These are phyloP conservation scores for Avena eriantha DNA, from an alignment of 176 grass and related monocot species.

Conservation along the genomic window DNA sequence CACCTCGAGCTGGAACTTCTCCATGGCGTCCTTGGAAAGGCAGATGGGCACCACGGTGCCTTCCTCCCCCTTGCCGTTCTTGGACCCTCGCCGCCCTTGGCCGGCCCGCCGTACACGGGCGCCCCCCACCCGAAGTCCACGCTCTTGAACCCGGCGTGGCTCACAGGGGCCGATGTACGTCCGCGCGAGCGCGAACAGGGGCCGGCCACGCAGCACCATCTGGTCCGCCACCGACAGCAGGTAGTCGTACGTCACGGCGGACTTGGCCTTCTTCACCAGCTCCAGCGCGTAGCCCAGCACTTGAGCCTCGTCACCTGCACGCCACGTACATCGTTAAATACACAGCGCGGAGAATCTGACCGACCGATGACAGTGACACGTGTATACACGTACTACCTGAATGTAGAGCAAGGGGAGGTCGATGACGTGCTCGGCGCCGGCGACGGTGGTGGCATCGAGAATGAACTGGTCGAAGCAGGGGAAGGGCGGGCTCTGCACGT, in stretches of 20 bases:
- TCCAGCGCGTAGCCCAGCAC: too few species aligned
- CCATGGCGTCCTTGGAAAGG: slow-evolving; percentile 40
- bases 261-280: too few species aligned
- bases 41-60: slow-evolving; percentile 63
- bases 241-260: too few species aligned
- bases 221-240: too few species aligned
- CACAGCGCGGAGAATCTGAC: too few species aligned
- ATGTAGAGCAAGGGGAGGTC: slow-evolving; percentile 53
- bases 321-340: too few species aligned
- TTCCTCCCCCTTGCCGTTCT: slow-evolving; percentile 61
- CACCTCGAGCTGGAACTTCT: slow-evolving; percentile 58
- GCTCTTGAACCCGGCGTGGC: slow-evolving; percentile 56
- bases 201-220: slow-evolving; percentile 49
- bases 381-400: slow-evolving; percentile 33
- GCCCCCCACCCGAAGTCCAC: slow-evolving; percentile 83
- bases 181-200: slow-evolving; percentile 42
- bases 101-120: slow-evolving; percentile 61
- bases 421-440: slow-evolving; percentile 41
- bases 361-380: neutral
- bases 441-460: slow-evolving; percentile 30
- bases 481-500: slow-evolving; percentile 57
- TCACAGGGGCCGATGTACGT: slow-evolving; percentile 72
- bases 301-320: too few species aligned
- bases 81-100: slow-evolving; percentile 63
- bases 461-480: slow-evolving; percentile 59